Evolutionary conservation across 176 grass and related monocot species (phyloP).

Genomic region (Triticum timopheevii): DNA sequence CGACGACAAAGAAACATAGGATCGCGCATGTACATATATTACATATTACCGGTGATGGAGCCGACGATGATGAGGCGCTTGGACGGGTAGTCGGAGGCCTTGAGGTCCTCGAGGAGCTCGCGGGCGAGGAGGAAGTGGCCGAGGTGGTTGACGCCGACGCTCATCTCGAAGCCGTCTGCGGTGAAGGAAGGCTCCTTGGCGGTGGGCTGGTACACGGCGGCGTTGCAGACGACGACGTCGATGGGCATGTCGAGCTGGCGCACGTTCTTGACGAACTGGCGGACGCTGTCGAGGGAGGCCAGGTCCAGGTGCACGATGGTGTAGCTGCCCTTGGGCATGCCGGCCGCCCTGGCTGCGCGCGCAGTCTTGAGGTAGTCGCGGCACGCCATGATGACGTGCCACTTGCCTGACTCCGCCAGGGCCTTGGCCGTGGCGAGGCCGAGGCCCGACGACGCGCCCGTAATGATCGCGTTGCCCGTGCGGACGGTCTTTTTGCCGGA

Average conservation of each 20-base stretch:
- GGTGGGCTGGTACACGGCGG: slow-evolving; percentile 91
- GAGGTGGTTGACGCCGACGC: slow-evolving; percentile 97
- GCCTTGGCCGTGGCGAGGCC: slow-evolving; percentile 96
- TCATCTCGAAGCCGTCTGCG: slow-evolving; percentile 94
- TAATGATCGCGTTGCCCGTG: slow-evolving; percentile 87
- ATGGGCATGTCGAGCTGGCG: slow-evolving; percentile 62
- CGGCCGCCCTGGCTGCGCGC: slow-evolving; percentile 69
- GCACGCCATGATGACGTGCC: slow-evolving; percentile 96
- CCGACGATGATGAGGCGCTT: slow-evolving; percentile 96
- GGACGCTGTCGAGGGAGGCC: slow-evolving; percentile 87
- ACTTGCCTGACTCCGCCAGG: slow-evolving; percentile 75
- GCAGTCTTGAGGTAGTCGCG: slow-evolving; percentile 98
- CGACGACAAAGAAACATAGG: not conserved
- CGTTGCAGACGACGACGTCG: slow-evolving; percentile 96
- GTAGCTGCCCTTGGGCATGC: slow-evolving; percentile 84
- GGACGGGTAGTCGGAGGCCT: slow-evolving; percentile 74
- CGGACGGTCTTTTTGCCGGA: slow-evolving; percentile 80
- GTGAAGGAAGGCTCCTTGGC: slow-evolving; percentile 91
- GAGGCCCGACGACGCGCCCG: slow-evolving; percentile 87
- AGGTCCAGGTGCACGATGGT: slow-evolving; percentile 92
- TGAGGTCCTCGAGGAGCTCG: slow-evolving; percentile 64
- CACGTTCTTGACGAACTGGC: slow-evolving; percentile 71
- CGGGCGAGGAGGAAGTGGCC: slow-evolving; percentile 90
- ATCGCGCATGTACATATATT: not conserved
- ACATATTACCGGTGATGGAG: slow-evolving; percentile 76